A percentile compares a stretch with the other conserved stretches of the same genome.
phyloP scores from a whole-genome alignment of 2,329 filamentous ascomycete genomes.

The Setomelanomma holmii region DNA sequence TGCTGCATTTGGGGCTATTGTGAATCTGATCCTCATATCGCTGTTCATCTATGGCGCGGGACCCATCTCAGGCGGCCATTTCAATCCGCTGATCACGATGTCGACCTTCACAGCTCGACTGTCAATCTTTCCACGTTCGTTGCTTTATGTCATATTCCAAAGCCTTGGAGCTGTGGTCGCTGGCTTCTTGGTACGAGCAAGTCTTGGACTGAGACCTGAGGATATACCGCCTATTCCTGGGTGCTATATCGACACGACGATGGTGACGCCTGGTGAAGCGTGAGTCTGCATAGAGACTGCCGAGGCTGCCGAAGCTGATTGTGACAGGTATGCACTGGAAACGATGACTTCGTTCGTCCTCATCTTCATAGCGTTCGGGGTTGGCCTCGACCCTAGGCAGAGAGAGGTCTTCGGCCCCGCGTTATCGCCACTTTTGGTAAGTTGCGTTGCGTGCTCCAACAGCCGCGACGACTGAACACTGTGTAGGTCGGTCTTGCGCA shows the following conservation, averaged over 20 bases:
- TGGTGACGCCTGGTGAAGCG: conserved; percentile 50
- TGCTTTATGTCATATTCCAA: conserved; percentile 58
- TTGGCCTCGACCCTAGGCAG: conserved; percentile 62
- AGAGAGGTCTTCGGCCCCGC: conserved; percentile 58
- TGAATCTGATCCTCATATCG: conserved; percentile 52
- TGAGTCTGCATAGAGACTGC: conserved; percentile 8
- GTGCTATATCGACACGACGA: conserved; percentile 38
- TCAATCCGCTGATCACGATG: conserved; percentile 63
- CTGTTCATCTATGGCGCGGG: conserved; percentile 60
- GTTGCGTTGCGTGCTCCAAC: conserved; percentile 15
- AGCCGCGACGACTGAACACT: not conserved
- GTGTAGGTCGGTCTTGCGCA: conserved; percentile 31
- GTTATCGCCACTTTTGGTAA: conserved; percentile 58
- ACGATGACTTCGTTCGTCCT: conserved; percentile 55
- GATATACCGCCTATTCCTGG: conserved; percentile 24
- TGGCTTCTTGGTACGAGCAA: conserved; percentile 51
- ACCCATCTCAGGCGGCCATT: conserved; percentile 58
- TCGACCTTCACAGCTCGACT: conserved; percentile 60
- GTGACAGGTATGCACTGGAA: conserved; percentile 56
- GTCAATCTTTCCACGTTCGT: conserved; percentile 56
- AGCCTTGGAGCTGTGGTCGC: conserved; percentile 54
- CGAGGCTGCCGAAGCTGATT: conserved; percentile 1
- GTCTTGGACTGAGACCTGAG: conserved; percentile 21
- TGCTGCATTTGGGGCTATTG: conserved; percentile 45
- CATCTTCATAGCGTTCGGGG: conserved; percentile 60